phyloP scores from a whole-genome alignment of 257 asterid species.

The Rauvolfia tetraphylla region DNA sequence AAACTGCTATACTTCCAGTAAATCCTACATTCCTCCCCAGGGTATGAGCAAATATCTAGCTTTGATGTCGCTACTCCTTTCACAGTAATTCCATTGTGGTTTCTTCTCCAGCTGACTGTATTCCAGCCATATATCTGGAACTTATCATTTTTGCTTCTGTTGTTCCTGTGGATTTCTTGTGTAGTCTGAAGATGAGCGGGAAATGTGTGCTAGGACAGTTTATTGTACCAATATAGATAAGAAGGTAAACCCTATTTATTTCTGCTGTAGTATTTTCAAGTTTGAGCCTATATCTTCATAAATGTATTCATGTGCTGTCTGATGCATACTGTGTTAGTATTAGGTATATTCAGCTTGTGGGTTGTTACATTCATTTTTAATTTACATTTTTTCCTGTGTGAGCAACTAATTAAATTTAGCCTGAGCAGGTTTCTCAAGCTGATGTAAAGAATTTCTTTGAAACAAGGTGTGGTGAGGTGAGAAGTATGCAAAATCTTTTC shows the following conservation, averaged over 20 bases:
- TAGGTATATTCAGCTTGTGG: conserved; percentile 1
- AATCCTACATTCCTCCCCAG: conserved; percentile 94
- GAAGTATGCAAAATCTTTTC: neutral
- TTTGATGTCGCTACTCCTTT: neutral
- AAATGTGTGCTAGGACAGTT: conserved; percentile 97
- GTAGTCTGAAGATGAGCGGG: conserved; percentile 94
- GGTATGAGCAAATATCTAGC: conserved; percentile 39
- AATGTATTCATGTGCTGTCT: neutral
- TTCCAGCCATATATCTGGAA: neutral
- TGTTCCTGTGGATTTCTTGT: conserved; percentile 7
- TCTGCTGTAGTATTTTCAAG: neutral
- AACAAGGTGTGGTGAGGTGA: conserved; percentile 45
- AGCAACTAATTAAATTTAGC: neutral
- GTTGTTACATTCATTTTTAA: neutral
- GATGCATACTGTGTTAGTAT: neutral
- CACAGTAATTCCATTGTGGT: neutral
- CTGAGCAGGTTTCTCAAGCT: conserved; percentile 61
- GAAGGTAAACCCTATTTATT: conserved; percentile 42
- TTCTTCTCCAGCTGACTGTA: neutral
- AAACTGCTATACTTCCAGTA: conserved; percentile 95
- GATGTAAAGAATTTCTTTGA: conserved; percentile 90
- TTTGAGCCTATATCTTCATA: neutral
- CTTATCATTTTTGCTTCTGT: conserved; percentile 2
- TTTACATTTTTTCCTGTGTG: neutral
- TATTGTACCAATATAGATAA: conserved; percentile 94